Evolutionary conservation across 345 rosid genomes (phyloP), one percentile per base, ranked within the genome.

Genomic region (Aethionema arabicum): DNA sequence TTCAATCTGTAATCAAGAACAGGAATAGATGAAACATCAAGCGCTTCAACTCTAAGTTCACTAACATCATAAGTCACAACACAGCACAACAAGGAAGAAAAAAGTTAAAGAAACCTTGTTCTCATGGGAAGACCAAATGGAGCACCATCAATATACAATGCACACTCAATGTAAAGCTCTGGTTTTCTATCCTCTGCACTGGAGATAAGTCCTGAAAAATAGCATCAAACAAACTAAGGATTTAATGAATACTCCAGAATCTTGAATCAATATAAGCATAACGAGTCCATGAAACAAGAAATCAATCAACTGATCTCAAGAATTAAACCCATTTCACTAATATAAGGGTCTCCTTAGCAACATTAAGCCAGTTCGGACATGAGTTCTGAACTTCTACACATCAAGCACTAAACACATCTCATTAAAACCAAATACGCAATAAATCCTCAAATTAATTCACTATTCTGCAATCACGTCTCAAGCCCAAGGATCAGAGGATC

Each of bases 61-160:
- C 44, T 30, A 64, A 57, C 43, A 71, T 63, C 43, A 51, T 29
- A 63, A 49, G 64, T 63, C 43, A 51, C 36, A 63, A 49, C 29
- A 48, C 10, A 54, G 11, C 27, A 29, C 45, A 42, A 13, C 29
- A 1, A 1, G 0, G 14, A 4, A 12, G 16, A 10, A 21, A 14
- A 33, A 35, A 40, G 3, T 52, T 8, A 29, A 43, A 52, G 37
- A 44, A 45, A 89, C 98, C 97, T 92, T 48, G 97, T 87, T 80
- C 83, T 82, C 66, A 82, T 83, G 30, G 97, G 91, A 74, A 90
- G 97, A 27, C 97, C 99, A 61, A 90, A 93, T 3, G 85, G 90
- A 53, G 91, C 87, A 40, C 97, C 97, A 66, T 93, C 97, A 52
- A 90, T 85, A 74, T 80, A 87, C 78, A 90, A 72, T 9, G 88